A percentile compares a stretch with the other conserved stretches of the same genome.
Conservation (phyloP, 768 basidiomycete genomes). For the Termitomyces heimii region DNA sequence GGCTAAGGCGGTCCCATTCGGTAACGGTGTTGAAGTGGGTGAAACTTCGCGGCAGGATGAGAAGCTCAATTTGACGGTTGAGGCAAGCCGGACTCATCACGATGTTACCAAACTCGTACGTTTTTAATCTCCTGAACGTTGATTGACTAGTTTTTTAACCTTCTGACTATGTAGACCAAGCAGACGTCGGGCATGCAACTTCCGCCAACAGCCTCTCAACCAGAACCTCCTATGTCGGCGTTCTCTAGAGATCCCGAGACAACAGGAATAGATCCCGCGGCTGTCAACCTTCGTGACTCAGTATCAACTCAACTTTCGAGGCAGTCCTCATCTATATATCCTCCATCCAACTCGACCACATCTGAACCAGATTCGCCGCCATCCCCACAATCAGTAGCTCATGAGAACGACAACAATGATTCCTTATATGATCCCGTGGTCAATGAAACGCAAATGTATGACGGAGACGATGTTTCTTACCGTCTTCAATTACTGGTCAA, state of each 20-base stretch:
- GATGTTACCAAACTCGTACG: conserved; percentile 29
- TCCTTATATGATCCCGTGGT: conserved; percentile 44
- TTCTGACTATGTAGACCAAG: conserved; percentile 10
- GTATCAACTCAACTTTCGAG: conserved; percentile 59
- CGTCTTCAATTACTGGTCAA: conserved; percentile 78
- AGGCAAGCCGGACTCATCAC: conserved; percentile 9
- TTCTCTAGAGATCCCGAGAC: conserved; percentile 44
- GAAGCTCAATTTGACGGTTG: background rate
- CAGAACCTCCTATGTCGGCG: conserved; percentile 36
- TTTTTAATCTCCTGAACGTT: conserved; percentile 11
- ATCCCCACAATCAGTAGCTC: conserved; percentile 55
- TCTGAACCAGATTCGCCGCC: conserved; percentile 60
- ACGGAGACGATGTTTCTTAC: conserved; percentile 79
- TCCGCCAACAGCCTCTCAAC: conserved; percentile 15
- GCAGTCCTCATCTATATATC: conserved; percentile 74
- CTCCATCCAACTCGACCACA: conserved; percentile 61
- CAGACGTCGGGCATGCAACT: conserved; percentile 17
- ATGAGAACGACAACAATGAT: conserved; percentile 34
- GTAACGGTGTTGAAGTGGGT: background rate
- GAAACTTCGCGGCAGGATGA: background rate
- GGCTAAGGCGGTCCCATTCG: background rate
- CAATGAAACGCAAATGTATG: conserved; percentile 44
- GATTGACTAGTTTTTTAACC: conserved; percentile 2
- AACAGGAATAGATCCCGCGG: conserved; percentile 24
- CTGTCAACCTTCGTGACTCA: conserved; percentile 45